These are phyloP conservation scores for Chaetothyriales sp. DNA, from an alignment of 2,329 filamentous ascomycete genomes.

Conservation along the genomic window DNA sequence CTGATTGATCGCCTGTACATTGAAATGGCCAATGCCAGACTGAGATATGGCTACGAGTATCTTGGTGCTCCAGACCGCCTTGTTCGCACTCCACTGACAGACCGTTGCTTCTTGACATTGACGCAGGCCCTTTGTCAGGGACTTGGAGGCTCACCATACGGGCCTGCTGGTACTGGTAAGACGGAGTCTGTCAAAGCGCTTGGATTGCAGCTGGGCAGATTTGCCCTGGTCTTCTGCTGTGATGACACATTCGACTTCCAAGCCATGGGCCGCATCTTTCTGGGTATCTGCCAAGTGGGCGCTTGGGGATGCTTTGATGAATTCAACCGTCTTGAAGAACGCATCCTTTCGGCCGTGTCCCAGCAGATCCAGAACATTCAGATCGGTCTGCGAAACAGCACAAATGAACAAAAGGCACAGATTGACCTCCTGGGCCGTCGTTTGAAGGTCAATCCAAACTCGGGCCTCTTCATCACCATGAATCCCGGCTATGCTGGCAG, in stretches of 20 bases:
- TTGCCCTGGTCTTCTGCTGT: slow-evolving; percentile 97
- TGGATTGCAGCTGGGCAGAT: slow-evolving; percentile 87
- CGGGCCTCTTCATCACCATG: slow-evolving; percentile 99
- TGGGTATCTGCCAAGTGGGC: slow-evolving; percentile 96
- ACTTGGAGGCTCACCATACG: slow-evolving; percentile 91
- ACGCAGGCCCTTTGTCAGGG: slow-evolving; percentile 91
- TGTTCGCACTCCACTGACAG: slow-evolving; percentile 88
- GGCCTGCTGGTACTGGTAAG: slow-evolving; percentile 94
- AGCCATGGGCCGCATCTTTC: slow-evolving; percentile 97
- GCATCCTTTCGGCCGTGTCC: slow-evolving; percentile 92
- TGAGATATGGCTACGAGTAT: slow-evolving; percentile 97
- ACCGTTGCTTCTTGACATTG: slow-evolving; percentile 94
- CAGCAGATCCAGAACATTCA: slow-evolving; percentile 99
- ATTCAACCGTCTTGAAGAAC: slow-evolving; percentile 97
- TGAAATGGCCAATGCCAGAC: slow-evolving; percentile 89
- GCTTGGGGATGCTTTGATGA: slow-evolving; percentile 99
- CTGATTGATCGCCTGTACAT: slow-evolving; percentile 69
- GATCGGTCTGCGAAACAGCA: slow-evolving; percentile 75
- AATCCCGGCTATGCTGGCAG: slow-evolving; percentile 97
- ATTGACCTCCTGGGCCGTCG: slow-evolving; percentile 91
- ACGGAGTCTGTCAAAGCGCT: slow-evolving; percentile 98
- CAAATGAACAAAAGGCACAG: slow-evolving; percentile 65
- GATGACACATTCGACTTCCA: slow-evolving; percentile 99
- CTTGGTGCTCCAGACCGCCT: slow-evolving; percentile 90
- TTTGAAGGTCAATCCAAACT: slow-evolving; percentile 76